Conservation (phyloP, 1,284 basidiomycete genomes). For the Apiotrichum gamsii region DNA sequence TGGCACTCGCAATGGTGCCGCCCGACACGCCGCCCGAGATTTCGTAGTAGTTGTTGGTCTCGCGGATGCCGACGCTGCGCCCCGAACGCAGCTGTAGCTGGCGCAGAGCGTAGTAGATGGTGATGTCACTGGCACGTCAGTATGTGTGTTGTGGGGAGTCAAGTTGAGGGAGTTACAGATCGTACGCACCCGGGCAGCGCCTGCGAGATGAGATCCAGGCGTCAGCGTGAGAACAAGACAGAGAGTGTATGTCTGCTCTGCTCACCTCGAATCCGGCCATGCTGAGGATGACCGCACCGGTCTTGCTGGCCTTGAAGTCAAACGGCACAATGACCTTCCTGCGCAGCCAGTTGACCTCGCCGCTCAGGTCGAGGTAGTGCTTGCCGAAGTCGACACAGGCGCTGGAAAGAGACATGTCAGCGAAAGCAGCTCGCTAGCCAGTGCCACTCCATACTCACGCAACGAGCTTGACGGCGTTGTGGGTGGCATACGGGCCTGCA, state of each 20-base stretch:
- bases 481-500: slow-evolving; percentile 35
- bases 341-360: slow-evolving; percentile 55
- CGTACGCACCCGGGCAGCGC: not conserved
- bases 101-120: slow-evolving; percentile 55
- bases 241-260: not conserved
- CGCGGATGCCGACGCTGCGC: slow-evolving; percentile 43
- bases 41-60: slow-evolving; percentile 53
- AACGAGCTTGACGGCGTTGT: slow-evolving; percentile 35
- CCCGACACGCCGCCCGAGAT: slow-evolving; percentile 58
- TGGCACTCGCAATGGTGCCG: slow-evolving; percentile 59
- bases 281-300: slow-evolving; percentile 62
- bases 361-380: slow-evolving; percentile 61
- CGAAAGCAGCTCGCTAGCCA: no score
- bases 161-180: not conserved
- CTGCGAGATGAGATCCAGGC: no score
- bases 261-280: slow-evolving; percentile 60
- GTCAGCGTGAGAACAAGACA: not conserved
- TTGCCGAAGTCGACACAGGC: slow-evolving; percentile 54
- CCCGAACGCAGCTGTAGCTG: slow-evolving; percentile 40
- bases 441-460: slow-evolving; percentile 10
- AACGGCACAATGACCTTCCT: slow-evolving; percentile 55
- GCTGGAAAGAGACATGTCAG: no score
- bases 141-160: no score
- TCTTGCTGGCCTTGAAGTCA: slow-evolving; percentile 61
- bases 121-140: slow-evolving; percentile 50